Conservation (phyloP, 176 grass and related monocot genomes). For the Raddia distichophylla region DNA sequence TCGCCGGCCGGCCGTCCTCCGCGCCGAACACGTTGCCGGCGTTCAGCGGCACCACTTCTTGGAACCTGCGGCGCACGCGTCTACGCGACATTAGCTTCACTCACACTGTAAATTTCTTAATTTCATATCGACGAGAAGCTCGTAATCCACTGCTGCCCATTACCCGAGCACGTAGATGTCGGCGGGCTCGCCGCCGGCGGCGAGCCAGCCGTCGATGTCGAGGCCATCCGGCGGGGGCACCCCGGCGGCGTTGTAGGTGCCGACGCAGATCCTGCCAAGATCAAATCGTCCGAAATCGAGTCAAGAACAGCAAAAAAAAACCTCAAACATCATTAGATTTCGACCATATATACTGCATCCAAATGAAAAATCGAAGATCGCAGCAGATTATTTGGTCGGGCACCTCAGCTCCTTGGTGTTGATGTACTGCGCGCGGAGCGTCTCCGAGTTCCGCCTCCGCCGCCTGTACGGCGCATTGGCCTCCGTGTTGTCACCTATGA, state of each 20-base stretch:
- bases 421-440: conserved; percentile 91
- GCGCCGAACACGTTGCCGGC: conserved; percentile 86
- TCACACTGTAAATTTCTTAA: not conserved
- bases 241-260: conserved; percentile 83
- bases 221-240: conserved; percentile 55
- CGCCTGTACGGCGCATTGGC: conserved; percentile 52
- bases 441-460: conserved; percentile 80
- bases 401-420: conserved; percentile 79
- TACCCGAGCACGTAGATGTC: conserved; percentile 68
- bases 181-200: conserved; percentile 65
- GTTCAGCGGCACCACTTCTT: conserved; percentile 94
- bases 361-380: no score
- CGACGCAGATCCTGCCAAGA: conserved; percentile 59
- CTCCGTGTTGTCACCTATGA: conserved; percentile 48
- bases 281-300: not conserved
- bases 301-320: not conserved
- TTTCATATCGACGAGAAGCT: no score
- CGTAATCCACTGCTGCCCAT: no score
- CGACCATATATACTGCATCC: not conserved
- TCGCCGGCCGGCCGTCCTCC: conserved; percentile 63
- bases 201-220: conserved; percentile 72
- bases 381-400: no score
- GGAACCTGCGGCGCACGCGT: conserved; percentile 50
- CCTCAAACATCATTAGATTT: no score
- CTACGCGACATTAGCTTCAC: not conserved